A percentile compares a stretch with the other conserved stretches of the same genome.
Conservation (phyloP, 331 rosid species). For the Malus hybrid region DNA sequence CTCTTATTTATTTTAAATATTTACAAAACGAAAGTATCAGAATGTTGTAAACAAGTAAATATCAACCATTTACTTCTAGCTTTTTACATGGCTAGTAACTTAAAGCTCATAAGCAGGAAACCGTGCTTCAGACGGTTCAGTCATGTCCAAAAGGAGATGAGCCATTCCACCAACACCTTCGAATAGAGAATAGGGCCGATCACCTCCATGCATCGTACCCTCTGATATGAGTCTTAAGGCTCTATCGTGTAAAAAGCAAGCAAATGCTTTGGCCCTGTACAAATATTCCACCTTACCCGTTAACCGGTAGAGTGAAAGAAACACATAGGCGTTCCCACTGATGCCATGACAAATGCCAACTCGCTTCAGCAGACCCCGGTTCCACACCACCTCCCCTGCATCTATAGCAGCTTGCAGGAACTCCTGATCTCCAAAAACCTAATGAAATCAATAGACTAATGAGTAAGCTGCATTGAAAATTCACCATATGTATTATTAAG, state of each 20-base stretch:
- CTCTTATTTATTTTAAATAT: not conserved
- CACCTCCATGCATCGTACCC: conserved; percentile 79
- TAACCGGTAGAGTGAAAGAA: conserved; percentile 66
- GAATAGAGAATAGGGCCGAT: conserved; percentile 60
- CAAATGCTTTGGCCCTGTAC: conserved; percentile 72
- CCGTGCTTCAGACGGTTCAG: conserved; percentile 53
- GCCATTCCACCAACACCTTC: conserved; percentile 90
- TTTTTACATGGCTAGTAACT: too few relatives aligned
- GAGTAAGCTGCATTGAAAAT: not conserved
- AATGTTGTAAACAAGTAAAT: not conserved
- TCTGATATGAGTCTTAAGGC: conserved; percentile 44
- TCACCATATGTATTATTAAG: too few relatives aligned
- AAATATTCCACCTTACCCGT: conserved; percentile 49
- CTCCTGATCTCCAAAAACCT: conserved; percentile 64
- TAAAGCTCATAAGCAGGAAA: conserved; percentile 72
- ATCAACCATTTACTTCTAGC: not conserved
- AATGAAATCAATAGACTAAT: not conserved
- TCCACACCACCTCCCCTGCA: conserved; percentile 79
- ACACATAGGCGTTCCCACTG: conserved; percentile 74
- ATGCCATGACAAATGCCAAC: conserved; percentile 83
- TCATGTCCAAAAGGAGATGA: conserved; percentile 52
- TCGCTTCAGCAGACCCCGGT: conserved; percentile 66
- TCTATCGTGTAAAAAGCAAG: conserved; percentile 62
- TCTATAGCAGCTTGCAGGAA: conserved; percentile 65
- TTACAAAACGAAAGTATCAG: not conserved